These are phyloP conservation scores for Hyphopichia pseudoburtonii DNA, from an alignment of 1,139 yeast species.

Conservation along the genomic window DNA sequence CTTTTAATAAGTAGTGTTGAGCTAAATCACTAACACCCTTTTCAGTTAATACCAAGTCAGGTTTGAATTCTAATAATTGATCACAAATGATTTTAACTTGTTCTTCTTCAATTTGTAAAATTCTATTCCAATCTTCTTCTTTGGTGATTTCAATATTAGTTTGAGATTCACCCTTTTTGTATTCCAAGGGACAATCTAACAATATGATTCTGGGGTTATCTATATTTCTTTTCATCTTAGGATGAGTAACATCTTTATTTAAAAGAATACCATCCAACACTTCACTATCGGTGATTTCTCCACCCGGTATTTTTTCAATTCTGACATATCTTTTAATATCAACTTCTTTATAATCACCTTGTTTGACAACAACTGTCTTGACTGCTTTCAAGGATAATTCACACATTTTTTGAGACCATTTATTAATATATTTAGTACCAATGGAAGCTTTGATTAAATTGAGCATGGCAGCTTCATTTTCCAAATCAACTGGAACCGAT, in stretches of 20 bases:
- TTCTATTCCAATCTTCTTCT: slow-evolving; percentile 95
- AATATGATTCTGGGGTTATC: slow-evolving; percentile 87
- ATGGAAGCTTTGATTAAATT: slow-evolving; percentile 86
- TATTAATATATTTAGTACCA: slow-evolving; percentile 91
- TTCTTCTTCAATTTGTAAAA: slow-evolving; percentile 95
- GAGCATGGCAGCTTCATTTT: slow-evolving; percentile 84
- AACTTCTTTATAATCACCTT: slow-evolving; percentile 76
- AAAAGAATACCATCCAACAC: slow-evolving; percentile 91
- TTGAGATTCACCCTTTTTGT: slow-evolving; percentile 98
- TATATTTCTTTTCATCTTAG: slow-evolving; percentile 89
- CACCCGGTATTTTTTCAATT: slow-evolving; percentile 96
- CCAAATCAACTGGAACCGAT: slow-evolving; percentile 79
- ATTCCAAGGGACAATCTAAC: slow-evolving; percentile 95
- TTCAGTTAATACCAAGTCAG: slow-evolving; percentile 94
- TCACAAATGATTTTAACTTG: slow-evolving; percentile 90
- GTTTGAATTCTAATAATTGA: slow-evolving; percentile 78
- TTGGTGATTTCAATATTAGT: slow-evolving; percentile 96
- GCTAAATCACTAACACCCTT: slow-evolving; percentile 98
- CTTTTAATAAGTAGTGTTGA: slow-evolving; percentile 91
- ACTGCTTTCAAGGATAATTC: slow-evolving; percentile 85
- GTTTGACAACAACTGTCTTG: slow-evolving; percentile 70
- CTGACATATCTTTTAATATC: slow-evolving; percentile 92
- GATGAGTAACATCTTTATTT: slow-evolving; percentile 97
- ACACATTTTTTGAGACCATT: slow-evolving; percentile 95
- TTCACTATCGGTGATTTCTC: slow-evolving; percentile 84